These are phyloP conservation scores for Schoenoplectus tabernaemontani DNA, from an alignment of 202 grass and related monocot species.

Conservation along the genomic window DNA sequence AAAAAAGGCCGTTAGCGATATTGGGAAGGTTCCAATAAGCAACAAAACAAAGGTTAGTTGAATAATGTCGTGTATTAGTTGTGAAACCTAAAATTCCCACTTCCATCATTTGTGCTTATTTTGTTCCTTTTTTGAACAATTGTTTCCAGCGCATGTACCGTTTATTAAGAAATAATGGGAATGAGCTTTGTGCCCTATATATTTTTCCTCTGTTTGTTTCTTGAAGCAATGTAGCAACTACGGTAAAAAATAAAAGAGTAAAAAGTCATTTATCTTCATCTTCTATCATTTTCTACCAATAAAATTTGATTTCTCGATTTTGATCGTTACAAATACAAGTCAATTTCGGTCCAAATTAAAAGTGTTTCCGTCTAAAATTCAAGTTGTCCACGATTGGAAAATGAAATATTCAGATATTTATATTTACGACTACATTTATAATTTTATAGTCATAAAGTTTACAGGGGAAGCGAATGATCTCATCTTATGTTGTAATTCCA, in stretches of 20 bases:
- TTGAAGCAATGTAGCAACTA: neutral
- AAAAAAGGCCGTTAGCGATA: neutral
- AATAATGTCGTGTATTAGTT: constrained; percentile 15
- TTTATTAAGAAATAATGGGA: neutral
- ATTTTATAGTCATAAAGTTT: no score
- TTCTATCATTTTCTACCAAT: neutral
- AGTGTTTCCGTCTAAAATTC: neutral
- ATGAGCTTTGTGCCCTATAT: neutral
- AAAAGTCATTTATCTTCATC: neutral
- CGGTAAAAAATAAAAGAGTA: neutral
- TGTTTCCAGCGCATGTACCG: neutral
- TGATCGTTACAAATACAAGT: neutral
- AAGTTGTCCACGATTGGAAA: neutral
- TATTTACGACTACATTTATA: neutral
- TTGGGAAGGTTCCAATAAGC: constrained; percentile 10
- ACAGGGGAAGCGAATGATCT: no score
- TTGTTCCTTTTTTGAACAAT: neutral
- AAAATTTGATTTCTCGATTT: neutral
- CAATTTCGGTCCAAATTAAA: neutral
- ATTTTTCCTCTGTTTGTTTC: no score
- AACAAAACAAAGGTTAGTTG: constrained; percentile 11
- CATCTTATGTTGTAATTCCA: neutral
- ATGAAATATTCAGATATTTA: neutral
- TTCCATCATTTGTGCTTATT: neutral
- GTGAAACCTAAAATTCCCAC: constrained; percentile 26